A percentile compares a stretch with the other conserved stretches of the same genome.
These are phyloP conservation scores for Diversispora eburnea DNA, from an alignment of 192 early-diverging fungal species.

Conservation along the genomic window DNA sequence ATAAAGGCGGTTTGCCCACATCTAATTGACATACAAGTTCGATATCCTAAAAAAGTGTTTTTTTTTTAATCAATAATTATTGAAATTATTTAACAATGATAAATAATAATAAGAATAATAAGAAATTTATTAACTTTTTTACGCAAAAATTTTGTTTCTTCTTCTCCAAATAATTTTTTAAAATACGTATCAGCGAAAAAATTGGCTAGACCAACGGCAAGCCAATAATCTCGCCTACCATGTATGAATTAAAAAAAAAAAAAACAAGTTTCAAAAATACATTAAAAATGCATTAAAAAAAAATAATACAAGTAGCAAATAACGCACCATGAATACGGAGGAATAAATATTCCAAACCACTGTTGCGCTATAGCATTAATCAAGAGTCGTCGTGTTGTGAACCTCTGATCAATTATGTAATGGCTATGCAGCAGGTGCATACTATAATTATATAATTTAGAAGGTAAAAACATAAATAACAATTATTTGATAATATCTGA, in stretches of 20 bases:
- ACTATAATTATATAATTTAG: no score
- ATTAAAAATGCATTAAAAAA: not conserved
- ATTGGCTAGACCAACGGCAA: conserved; percentile 77
- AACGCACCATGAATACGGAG: conserved; percentile 38
- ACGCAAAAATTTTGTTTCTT: conserved; percentile 83
- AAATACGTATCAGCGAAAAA: conserved; percentile 74
- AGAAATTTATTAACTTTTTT: conserved; percentile 49
- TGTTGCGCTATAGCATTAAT: conserved; percentile 75
- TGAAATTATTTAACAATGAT: not conserved
- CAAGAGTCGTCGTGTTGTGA: conserved; percentile 71
- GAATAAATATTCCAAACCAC: conserved; percentile 93
- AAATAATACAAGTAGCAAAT: not conserved
- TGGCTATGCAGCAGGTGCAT: conserved; percentile 63
- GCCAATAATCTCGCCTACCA: conserved; percentile 83
- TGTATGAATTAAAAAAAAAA: not conserved
- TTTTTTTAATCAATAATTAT: not conserved
- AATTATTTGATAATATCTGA: no score
- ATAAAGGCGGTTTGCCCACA: conserved; percentile 83
- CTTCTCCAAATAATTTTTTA: conserved; percentile 76
- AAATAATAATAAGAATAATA: not conserved
- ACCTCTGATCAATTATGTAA: conserved; percentile 83
- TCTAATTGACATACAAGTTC: conserved; percentile 76
- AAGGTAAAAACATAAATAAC: no score
- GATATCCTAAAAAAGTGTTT: conserved; percentile 62
- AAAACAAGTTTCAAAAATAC: not conserved